Conservation (phyloP, 2,329 filamentous ascomycete species). For the Hirsutella rhossiliensis region DNA sequence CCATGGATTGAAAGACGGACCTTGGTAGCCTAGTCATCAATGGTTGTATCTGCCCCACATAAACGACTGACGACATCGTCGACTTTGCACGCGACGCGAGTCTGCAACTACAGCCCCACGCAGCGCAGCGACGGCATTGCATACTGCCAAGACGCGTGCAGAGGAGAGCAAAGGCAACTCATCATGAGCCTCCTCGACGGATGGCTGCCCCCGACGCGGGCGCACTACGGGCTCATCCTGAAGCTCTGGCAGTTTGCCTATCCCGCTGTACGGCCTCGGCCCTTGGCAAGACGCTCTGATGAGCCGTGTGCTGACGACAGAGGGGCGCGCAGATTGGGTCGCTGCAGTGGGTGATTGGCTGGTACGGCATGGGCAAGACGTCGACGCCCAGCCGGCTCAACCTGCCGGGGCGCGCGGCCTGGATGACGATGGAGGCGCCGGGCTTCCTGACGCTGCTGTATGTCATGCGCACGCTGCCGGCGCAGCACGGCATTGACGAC, state of each 20-base stretch:
- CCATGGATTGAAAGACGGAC: no score
- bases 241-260: slow-evolving; percentile 39
- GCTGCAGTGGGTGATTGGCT: slow-evolving; percentile 64
- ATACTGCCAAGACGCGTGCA: no score
- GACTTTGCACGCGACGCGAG: no score
- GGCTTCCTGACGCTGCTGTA: slow-evolving; percentile 71
- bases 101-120: no score
- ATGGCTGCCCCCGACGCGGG: slow-evolving; percentile 45
- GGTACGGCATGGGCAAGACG: slow-evolving; percentile 89
- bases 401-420: slow-evolving; percentile 76
- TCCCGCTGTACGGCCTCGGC: slow-evolving; percentile 38
- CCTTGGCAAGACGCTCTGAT: no score
- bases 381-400: slow-evolving; percentile 65
- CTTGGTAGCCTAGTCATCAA: no score
- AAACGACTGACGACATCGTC: no score
- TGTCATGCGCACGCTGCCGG: slow-evolving; percentile 58
- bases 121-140: no score
- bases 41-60: no score
- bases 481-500: slow-evolving; percentile 39
- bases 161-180: no score
- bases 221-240: slow-evolving; percentile 43
- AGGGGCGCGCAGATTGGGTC: slow-evolving; percentile 45
- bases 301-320: slow-evolving; percentile 3
- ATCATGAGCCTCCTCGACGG: slow-evolving; percentile 35
- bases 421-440: slow-evolving; percentile 78